Evolutionary conservation across 371 early-diverging fungal genomes (phyloP).

Genomic region (Mucor piriformis): DNA sequence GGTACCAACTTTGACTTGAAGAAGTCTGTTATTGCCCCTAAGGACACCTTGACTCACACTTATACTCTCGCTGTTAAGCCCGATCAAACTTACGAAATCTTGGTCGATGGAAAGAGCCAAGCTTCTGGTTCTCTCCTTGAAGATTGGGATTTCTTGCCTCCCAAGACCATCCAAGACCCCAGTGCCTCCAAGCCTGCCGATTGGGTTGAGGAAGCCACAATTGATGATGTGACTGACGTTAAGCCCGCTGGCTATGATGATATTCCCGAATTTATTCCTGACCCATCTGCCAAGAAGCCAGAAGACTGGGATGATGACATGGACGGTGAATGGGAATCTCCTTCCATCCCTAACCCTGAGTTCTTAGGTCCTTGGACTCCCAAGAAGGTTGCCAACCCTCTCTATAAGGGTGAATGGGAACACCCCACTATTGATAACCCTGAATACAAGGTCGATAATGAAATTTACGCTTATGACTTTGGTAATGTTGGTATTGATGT

Average conservation of each 20-base stretch:
- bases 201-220: conserved; percentile 92
- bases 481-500: conserved; percentile 91
- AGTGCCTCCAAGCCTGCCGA: conserved; percentile 90
- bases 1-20: conserved; percentile 86
- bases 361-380: conserved; percentile 85
- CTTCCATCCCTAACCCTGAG: conserved; percentile 86
- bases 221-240: conserved; percentile 82
- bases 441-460: conserved; percentile 84
- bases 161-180: conserved; percentile 93
- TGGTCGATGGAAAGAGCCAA: conserved; percentile 75
- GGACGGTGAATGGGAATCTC: conserved; percentile 91
- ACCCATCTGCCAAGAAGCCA: conserved; percentile 88
- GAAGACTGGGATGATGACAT: conserved; percentile 92
- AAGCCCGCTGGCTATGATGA: conserved; percentile 92
- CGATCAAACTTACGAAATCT: conserved; percentile 86
- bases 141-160: conserved; percentile 87
- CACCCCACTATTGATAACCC: conserved; percentile 91
- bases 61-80: conserved; percentile 92
- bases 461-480: conserved; percentile 80
- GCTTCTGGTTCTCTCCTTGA: conserved; percentile 77
- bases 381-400: conserved; percentile 90
- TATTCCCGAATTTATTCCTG: conserved; percentile 79
- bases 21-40: conserved; percentile 68
- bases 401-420: conserved; percentile 95
- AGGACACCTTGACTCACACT: conserved; percentile 77